Percentiles rank a stretch among this genome's conserved stretches.
These are phyloP conservation scores for Tricholoma matsutake DNA, from an alignment of 768 basidiomycete species.

Conservation along the genomic window DNA sequence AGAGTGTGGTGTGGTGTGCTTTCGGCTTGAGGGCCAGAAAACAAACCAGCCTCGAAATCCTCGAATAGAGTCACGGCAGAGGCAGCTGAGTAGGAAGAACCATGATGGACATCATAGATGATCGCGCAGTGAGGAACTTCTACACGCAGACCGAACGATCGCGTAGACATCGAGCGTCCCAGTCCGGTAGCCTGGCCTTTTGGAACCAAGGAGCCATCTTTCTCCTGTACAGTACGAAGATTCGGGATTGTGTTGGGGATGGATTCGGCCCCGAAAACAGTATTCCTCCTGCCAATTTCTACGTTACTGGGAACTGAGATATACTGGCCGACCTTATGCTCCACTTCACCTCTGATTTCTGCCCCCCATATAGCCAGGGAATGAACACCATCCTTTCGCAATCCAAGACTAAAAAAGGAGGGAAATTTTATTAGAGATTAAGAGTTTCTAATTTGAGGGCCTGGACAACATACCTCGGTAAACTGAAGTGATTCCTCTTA, in stretches of 20 bases:
- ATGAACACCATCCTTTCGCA: conserved; percentile 57
- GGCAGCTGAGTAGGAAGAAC: conserved; percentile 49
- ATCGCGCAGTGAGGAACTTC: conserved; percentile 51
- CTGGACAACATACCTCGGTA: conserved; percentile 52
- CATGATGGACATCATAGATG: conserved; percentile 42
- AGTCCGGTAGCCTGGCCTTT: conserved; percentile 14
- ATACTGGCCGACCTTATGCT: conserved; percentile 39
- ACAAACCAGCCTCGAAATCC: conserved; percentile 40
- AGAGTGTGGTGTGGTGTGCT: conserved; percentile 61
- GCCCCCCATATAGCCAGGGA: conserved; percentile 49
- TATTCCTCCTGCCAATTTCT: conserved; percentile 44
- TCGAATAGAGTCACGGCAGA: conserved; percentile 65
- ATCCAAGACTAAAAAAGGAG: conserved; percentile 45
- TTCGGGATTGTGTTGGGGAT: conserved; percentile 30
- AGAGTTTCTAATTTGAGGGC: neutral
- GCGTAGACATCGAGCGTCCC: conserved; percentile 39
- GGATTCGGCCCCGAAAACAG: conserved; percentile 43
- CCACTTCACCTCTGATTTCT: conserved; percentile 52
- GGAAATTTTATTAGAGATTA: conserved; percentile 5
- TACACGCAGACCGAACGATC: conserved; percentile 44
- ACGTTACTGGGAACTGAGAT: conserved; percentile 37
- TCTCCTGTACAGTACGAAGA: conserved; percentile 40
- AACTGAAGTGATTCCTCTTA: conserved; percentile 62
- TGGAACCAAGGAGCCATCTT: conserved; percentile 24
- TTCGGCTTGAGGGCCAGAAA: conserved; percentile 50